Conservation (phyloP, 768 basidiomycete genomes). For the Strobilomyces echinocephalus region DNA sequence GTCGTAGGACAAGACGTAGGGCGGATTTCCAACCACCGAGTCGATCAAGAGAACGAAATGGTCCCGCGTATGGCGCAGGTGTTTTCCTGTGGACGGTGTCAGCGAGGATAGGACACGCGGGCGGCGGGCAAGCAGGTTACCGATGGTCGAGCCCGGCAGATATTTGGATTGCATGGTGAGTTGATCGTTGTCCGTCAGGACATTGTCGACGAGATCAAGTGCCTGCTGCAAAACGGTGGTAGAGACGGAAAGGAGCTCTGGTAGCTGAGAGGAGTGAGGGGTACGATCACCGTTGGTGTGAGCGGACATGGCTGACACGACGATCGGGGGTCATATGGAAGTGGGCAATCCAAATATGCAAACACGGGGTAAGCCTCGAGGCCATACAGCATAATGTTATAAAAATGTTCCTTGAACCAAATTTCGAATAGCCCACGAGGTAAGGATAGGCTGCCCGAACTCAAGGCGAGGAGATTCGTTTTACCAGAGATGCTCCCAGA, state of each 20-base stretch:
- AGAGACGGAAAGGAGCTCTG: constrained; percentile 62
- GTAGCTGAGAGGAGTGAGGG: constrained; percentile 31
- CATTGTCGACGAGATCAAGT: constrained; percentile 62
- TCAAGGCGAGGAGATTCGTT: constrained; percentile 65
- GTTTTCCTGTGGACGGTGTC: constrained; percentile 57
- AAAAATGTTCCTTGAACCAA: constrained; percentile 62
- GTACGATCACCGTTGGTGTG: constrained; percentile 6
- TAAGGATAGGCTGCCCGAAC: constrained; percentile 57
- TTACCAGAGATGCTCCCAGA: constrained; percentile 59
- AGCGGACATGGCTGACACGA: constrained; percentile 23
- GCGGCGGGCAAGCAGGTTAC: constrained; percentile 34
- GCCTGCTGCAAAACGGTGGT: constrained; percentile 68
- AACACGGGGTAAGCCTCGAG: constrained; percentile 24
- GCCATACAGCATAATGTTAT: constrained; percentile 17
- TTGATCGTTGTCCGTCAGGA: constrained; percentile 64
- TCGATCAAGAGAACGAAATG: constrained; percentile 71
- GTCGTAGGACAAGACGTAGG: constrained; percentile 69
- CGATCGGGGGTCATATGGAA: not conserved
- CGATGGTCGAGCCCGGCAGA: constrained; percentile 85
- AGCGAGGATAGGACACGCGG: not conserved
- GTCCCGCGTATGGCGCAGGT: constrained; percentile 79
- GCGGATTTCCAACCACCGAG: constrained; percentile 41
- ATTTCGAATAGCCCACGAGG: constrained; percentile 68
- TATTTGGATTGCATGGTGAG: constrained; percentile 63
- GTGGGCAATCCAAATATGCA: constrained; percentile 10